phyloP scores from a whole-genome alignment of 495 filamentous ascomycete species.

The Podospora fimiseda region DNA sequence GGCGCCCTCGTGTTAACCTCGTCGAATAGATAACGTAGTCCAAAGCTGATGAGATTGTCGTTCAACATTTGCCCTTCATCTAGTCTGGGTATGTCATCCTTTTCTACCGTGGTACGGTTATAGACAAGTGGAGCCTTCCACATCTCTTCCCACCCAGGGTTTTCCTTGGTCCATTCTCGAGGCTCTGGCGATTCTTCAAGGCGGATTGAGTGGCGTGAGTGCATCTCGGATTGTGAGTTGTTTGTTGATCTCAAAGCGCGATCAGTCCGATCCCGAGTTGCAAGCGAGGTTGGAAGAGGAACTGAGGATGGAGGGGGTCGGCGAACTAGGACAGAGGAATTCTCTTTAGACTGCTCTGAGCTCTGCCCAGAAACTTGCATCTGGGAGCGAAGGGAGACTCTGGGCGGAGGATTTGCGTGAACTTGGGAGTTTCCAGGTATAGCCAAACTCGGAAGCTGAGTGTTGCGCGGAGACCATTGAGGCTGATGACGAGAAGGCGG shows the following conservation, averaged over 20 bases:
- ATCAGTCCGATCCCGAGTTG: too few relatives aligned
- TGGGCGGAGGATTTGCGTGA: neutral
- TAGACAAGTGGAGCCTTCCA: conserved; percentile 62
- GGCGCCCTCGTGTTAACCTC: conserved; percentile 49
- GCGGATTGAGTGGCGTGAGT: neutral
- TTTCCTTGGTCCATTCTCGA: conserved; percentile 35
- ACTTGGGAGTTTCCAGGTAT: neutral
- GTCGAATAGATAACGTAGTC: conserved; percentile 68
- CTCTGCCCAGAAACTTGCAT: conserved; percentile 11
- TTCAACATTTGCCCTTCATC: conserved; percentile 85
- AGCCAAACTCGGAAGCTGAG: neutral
- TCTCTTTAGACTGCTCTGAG: too few relatives aligned
- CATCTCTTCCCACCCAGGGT: conserved; percentile 35
- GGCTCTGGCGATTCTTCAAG: neutral
- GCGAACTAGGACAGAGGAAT: too few relatives aligned
- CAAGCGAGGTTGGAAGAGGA: too few relatives aligned
- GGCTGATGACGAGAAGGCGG: neutral
- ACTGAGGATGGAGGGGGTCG: neutral
- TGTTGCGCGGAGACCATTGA: neutral
- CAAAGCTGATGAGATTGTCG: conserved; percentile 86
- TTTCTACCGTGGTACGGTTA: conserved; percentile 65
- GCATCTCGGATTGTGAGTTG: neutral
- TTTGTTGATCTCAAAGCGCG: neutral
- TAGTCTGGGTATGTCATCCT: conserved; percentile 70
- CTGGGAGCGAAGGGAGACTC: conserved; percentile 1